These are phyloP conservation scores for Leptomonas pyrrhocoris DNA, from an alignment of 208 protist species.

Conservation along the genomic window DNA sequence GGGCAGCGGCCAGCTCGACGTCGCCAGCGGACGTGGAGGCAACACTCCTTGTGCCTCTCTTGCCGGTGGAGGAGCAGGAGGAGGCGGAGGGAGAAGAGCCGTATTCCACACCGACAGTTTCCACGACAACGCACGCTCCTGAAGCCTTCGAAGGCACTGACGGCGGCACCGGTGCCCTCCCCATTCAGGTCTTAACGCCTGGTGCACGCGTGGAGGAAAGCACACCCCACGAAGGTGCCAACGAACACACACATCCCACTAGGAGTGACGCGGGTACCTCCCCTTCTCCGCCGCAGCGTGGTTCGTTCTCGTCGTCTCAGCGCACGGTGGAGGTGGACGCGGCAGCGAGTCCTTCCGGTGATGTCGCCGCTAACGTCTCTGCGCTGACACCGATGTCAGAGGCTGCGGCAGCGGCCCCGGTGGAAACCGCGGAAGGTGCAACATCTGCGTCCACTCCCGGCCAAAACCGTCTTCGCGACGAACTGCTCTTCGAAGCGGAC, in stretches of 20 bases:
- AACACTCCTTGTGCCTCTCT: background rate
- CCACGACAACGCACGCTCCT: no score
- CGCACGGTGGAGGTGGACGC: background rate
- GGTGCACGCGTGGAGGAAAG: no score
- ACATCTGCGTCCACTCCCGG: background rate
- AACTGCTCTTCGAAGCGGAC: slow-evolving; percentile 33
- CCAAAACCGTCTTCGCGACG: slow-evolving; percentile 4
- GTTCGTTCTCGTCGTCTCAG: background rate
- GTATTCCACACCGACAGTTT: no score
- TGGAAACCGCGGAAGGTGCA: background rate
- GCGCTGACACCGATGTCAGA: background rate
- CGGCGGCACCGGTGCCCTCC: no score
- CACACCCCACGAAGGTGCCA: no score
- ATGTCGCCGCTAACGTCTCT: background rate
- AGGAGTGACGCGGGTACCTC: no score
- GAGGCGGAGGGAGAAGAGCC: no score
- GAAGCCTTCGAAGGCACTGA: no score
- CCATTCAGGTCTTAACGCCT: no score
- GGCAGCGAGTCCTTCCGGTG: background rate
- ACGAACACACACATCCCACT: no score
- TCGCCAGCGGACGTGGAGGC: slow-evolving; percentile 18
- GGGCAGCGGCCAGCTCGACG: slow-evolving; percentile 1
- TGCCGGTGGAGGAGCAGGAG: no score
- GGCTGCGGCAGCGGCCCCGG: background rate
- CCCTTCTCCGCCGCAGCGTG: background rate